These are phyloP conservation scores for Discostella stelligera DNA, from an alignment of 352 stramenopile species.

Conservation along the genomic window DNA sequence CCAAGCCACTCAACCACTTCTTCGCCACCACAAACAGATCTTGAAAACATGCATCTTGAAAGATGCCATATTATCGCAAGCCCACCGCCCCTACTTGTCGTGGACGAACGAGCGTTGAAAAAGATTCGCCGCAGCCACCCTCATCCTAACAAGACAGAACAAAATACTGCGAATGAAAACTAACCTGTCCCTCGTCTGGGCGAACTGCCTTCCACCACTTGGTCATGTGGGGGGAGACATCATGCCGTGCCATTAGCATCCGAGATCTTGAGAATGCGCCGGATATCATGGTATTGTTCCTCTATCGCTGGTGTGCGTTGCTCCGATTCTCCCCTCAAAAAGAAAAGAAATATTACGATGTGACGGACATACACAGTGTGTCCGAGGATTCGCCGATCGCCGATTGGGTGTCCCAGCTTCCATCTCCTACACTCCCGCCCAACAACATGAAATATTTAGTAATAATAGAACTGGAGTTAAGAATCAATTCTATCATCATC, in stretches of 20 bases:
- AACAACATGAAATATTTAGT: no score
- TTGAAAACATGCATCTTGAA: background rate
- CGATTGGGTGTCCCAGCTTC: no score
- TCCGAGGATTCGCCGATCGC: no score
- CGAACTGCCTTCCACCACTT: conserved; percentile 76
- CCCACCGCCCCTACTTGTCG: background rate
- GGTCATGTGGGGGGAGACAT: conserved; percentile 65
- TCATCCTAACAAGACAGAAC: background rate
- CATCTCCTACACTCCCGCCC: no score
- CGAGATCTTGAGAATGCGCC: conserved; percentile 60
- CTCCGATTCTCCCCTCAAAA: background rate
- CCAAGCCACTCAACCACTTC: no score
- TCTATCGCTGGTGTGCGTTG: background rate
- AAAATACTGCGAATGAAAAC: conserved; percentile 12
- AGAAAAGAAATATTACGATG: no score
- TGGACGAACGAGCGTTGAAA: conserved; percentile 6
- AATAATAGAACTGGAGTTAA: no score
- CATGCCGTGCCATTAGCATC: conserved; percentile 54
- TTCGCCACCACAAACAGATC: background rate
- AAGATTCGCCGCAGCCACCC: background rate
- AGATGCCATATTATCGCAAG: background rate
- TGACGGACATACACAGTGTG: no score
- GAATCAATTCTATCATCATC: no score
- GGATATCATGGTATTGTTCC: conserved; percentile 23
- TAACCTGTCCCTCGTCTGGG: conserved; percentile 71